phyloP scores from a whole-genome alignment of 2,329 filamentous ascomycete species.

The Ampelomyces quisqualis region DNA sequence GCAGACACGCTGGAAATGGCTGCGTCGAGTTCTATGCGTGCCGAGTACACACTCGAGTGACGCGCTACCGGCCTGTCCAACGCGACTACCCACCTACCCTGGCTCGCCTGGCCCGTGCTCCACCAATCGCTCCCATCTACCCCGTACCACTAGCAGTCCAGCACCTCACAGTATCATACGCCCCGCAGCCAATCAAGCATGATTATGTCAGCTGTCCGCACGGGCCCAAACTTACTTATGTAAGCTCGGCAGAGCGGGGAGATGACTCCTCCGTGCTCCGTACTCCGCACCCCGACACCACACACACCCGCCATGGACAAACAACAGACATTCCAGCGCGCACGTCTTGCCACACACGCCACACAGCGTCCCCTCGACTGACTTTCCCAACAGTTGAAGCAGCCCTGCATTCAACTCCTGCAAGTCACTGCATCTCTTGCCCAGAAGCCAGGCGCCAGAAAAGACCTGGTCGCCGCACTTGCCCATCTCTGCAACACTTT shows the following conservation, averaged over 20 bases:
- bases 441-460: slow-evolving; percentile 47
- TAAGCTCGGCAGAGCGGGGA: too few species aligned
- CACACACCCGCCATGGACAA: too few species aligned
- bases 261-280: too few species aligned
- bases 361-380: slow-evolving; percentile 1
- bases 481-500: slow-evolving; percentile 50
- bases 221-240: too few species aligned
- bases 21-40: too few species aligned
- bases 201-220: too few species aligned
- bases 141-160: not conserved
- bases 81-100: slow-evolving; percentile 10
- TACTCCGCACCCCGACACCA: too few species aligned
- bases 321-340: slow-evolving; percentile 45
- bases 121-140: not conserved
- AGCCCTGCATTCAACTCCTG: slow-evolving; percentile 59
- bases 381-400: slow-evolving; percentile 52
- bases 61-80: slow-evolving; percentile 13
- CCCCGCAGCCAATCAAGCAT: too few species aligned
- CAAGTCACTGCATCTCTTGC: slow-evolving; percentile 55
- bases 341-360: slow-evolving; percentile 11
- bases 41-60: not conserved
- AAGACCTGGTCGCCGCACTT: slow-evolving; percentile 53
- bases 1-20: too few species aligned
- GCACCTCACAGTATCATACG: too few species aligned
- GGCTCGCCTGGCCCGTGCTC: slow-evolving; percentile 12